Evolutionary conservation across 805 yeast species (phyloP).

Genomic region (Candida nonsorbophila): DNA sequence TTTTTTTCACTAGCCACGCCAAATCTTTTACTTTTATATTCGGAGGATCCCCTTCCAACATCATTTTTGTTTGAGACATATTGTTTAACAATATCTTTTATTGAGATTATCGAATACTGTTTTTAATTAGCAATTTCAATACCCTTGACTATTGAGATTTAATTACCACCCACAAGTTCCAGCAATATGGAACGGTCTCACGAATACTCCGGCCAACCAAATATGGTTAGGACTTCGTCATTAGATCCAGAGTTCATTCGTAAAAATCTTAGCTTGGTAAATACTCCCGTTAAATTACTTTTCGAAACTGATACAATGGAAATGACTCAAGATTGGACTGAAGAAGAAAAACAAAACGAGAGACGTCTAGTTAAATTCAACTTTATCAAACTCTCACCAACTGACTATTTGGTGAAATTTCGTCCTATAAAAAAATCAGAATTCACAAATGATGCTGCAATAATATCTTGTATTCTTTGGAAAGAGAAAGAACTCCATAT

Average conservation of each 20-base stretch:
- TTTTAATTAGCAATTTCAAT: too few species aligned
- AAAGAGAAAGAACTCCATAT: conserved; percentile 39
- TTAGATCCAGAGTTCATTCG: conserved; percentile 16
- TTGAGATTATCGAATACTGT: too few species aligned
- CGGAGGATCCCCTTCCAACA: too few species aligned
- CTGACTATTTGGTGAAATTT: conserved; percentile 29
- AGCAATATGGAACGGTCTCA: too few species aligned
- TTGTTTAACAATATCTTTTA: too few species aligned
- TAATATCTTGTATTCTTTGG: conserved; percentile 60
- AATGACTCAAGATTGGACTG: conserved; percentile 44
- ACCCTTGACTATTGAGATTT: too few species aligned
- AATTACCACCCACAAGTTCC: too few species aligned
- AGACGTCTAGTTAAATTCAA: conserved; percentile 47
- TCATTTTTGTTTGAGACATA: too few species aligned
- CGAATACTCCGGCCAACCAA: conserved; percentile 3
- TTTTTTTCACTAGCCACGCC: too few species aligned
- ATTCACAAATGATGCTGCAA: conserved; percentile 37
- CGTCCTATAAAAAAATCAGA: conserved; percentile 26
- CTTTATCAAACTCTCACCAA: conserved; percentile 28
- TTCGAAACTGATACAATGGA: conserved; percentile 24
- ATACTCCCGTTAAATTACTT: conserved; percentile 21
- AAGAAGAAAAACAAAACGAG: conserved; percentile 32
- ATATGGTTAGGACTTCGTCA: conserved; percentile 17
- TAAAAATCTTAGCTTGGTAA: conserved; percentile 13
- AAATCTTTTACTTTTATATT: too few species aligned